Evolutionary conservation across 306 rosid species (phyloP).

Genomic region (Rosa lucieae): DNA sequence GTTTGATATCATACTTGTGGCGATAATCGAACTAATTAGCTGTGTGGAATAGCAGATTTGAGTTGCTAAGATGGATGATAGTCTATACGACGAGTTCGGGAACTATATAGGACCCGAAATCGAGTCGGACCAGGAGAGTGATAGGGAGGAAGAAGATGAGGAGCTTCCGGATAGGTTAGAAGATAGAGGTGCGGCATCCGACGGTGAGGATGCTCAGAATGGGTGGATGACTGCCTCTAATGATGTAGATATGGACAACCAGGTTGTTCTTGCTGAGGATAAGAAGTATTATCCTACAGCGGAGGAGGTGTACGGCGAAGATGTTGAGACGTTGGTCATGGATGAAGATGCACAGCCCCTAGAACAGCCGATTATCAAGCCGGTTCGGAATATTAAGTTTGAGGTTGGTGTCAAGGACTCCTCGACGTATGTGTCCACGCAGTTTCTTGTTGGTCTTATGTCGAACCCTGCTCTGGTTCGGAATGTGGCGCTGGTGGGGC

Average conservation of each 20-base stretch:
- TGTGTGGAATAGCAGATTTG: constrained; percentile 27
- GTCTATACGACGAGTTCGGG: constrained; percentile 93
- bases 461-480: constrained; percentile 81
- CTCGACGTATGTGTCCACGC: constrained; percentile 75
- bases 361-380: constrained; percentile 79
- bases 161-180: constrained; percentile 52
- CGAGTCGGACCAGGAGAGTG: constrained; percentile 88
- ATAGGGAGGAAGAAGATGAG: constrained; percentile 63
- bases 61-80: constrained; percentile 64
- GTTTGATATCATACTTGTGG: not conserved
- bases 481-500: constrained; percentile 90
- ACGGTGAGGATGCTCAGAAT: constrained; percentile 55
- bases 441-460: constrained; percentile 87
- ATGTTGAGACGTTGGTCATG: constrained; percentile 95
- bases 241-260: constrained; percentile 80
- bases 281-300: constrained; percentile 97
- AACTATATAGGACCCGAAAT: constrained; percentile 98
- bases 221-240: constrained; percentile 76
- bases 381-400: constrained; percentile 72
- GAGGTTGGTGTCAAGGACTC: constrained; percentile 99
- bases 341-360: constrained; percentile 92
- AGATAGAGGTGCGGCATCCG: constrained; percentile 49
- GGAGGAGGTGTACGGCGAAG: constrained; percentile 92
- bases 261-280: constrained; percentile 92
- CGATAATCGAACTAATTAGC: not conserved